A percentile compares a stretch with the other conserved stretches of the same genome.
Evolutionary conservation across 139 green algal species (phyloP).

Genomic region (Coelastrella sp.): DNA sequence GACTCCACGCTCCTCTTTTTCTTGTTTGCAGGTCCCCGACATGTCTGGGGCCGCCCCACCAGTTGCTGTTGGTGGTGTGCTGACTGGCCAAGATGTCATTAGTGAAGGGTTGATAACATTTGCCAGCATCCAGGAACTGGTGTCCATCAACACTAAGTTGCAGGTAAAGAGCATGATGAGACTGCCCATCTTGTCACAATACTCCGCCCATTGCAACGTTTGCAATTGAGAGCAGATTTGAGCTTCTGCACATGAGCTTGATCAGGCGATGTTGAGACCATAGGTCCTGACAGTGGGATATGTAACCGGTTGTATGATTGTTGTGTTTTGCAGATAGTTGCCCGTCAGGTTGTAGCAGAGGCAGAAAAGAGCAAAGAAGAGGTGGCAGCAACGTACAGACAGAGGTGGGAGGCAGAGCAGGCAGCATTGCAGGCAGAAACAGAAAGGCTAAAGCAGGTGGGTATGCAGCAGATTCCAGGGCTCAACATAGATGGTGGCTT

Average conservation of each 20-base stretch:
- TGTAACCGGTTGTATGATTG: no score
- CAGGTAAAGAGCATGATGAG: background rate
- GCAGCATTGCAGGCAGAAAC: conserved; percentile 38
- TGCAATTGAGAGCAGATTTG: background rate
- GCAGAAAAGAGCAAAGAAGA: conserved; percentile 25
- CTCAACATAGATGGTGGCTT: background rate
- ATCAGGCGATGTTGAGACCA: no score
- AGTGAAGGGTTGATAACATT: conserved; percentile 22
- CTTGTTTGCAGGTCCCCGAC: background rate
- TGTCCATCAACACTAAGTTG: conserved; percentile 34
- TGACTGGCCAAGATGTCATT: conserved; percentile 24
- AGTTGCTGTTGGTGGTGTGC: background rate
- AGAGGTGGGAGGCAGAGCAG: conserved; percentile 28
- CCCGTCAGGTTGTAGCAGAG: conserved; percentile 1
- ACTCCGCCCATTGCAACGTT: background rate
- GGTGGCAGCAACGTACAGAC: conserved; percentile 14
- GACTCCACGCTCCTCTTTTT: no score
- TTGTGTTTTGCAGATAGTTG: background rate
- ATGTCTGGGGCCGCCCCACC: background rate
- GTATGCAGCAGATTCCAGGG: background rate
- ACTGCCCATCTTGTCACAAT: background rate
- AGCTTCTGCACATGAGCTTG: no score
- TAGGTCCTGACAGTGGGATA: background rate
- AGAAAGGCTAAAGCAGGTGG: conserved; percentile 36
- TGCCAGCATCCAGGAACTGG: conserved; percentile 36